These are phyloP conservation scores for Nicotiana noctiflora DNA, from an alignment of 257 asterid species.

Conservation along the genomic window DNA sequence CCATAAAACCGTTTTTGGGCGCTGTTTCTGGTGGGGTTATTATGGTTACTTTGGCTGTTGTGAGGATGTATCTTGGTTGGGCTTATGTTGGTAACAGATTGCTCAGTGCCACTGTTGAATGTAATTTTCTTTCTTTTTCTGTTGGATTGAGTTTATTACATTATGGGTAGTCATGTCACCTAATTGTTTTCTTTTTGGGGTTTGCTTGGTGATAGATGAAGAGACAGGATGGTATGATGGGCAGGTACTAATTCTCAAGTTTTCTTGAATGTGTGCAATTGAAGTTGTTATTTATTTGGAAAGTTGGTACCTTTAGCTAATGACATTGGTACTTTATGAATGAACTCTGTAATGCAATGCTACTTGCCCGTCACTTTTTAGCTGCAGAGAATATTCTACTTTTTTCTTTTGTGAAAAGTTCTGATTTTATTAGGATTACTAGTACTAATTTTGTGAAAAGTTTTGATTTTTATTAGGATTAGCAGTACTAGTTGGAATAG, in stretches of 20 bases:
- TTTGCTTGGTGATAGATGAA: conserved; percentile 56
- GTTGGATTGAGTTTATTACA: background rate
- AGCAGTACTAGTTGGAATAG: background rate
- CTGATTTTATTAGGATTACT: background rate
- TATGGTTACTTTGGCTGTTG: conserved; percentile 61
- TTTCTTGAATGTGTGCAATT: background rate
- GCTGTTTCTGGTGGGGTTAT: conserved; percentile 60
- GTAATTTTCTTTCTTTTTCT: conserved; percentile 23
- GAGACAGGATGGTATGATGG: conserved; percentile 99
- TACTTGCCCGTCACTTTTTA: background rate
- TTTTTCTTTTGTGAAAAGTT: background rate
- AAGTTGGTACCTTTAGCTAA: background rate
- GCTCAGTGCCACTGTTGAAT: conserved; percentile 89
- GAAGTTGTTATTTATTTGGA: background rate
- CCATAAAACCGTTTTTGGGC: conserved; percentile 40
- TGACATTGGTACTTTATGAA: background rate
- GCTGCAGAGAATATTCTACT: background rate
- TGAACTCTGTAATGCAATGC: background rate
- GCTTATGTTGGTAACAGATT: conserved; percentile 87
- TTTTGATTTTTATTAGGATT: background rate
- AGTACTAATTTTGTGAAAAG: background rate
- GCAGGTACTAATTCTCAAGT: conserved; percentile 39
- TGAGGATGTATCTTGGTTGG: conserved; percentile 96
- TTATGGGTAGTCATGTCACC: background rate
- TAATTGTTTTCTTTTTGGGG: background rate